Evolutionary conservation across 2,329 filamentous ascomycete genomes (phyloP), one percentile per base, ranked within the genome.

Genomic region (Coniochaeta sp.): DNA sequence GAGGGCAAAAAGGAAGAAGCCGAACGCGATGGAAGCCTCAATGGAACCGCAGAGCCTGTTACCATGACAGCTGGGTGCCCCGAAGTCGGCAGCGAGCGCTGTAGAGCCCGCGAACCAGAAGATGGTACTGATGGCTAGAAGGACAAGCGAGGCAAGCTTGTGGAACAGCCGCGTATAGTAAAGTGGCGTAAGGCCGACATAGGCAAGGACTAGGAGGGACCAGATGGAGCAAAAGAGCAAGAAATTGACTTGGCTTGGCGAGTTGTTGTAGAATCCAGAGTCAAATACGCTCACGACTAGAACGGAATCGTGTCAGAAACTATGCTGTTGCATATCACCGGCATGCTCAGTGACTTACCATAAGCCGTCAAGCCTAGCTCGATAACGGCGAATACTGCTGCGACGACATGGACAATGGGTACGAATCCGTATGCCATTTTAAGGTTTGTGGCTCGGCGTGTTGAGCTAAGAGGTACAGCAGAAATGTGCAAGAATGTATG

Each of bases 101-200:
- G 96, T 87, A 67, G 91, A 89, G 7, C 91, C 91, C 0, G 89
- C 87, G 70, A 97, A 95, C 92, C 92, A 96, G 78, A 96, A 96
- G 60, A 96, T 80, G 76, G 89, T 87, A 11, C 90, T 95, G 26
- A 95, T 65, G 55, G 78, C 79, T 68, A 96, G 89, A 34, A 90
- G 79, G 1, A 68, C 86, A 19, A 93, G 77, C 17, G 91, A 83
- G 52, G 81, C 84, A 58, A 85, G 83, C 58, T 81, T 82, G 72
- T 91, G 85, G 67, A 87, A 86, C 12, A 85, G 67, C 26, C 77
- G 76, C 3, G 82, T 79, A 67, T 86, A 77, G 73, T 86, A 87
- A 50, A 83, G 76, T 1, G 90, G 89, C 2, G 86, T 79, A 57
- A 93, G 63, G 67, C 86, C 79, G 62, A 96, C 81, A 73, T 92